A percentile compares a stretch with the other conserved stretches of the same genome.
phyloP scores from a whole-genome alignment of 352 stramenopile genomes.

The Thraustotheca clavata region DNA sequence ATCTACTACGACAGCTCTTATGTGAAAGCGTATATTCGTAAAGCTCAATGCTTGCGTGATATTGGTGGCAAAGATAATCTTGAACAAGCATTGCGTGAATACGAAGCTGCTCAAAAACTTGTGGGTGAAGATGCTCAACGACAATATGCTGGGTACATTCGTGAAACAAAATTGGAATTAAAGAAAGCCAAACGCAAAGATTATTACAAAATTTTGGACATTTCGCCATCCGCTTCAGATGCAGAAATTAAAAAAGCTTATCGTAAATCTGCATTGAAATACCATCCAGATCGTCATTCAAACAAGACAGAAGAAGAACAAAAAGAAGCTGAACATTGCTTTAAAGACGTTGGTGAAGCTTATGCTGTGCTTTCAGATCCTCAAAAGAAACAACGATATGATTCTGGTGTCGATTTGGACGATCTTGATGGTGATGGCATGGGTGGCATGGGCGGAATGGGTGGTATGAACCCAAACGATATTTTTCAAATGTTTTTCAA shows the following conservation, averaged over 20 bases:
- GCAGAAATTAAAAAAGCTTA: conserved; percentile 98
- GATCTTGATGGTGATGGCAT: conserved; percentile 88
- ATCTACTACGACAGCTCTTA: conserved; percentile 90
- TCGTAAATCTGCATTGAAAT: conserved; percentile 89
- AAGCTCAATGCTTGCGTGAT: conserved; percentile 65
- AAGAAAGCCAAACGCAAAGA: conserved; percentile 95
- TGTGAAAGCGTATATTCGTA: conserved; percentile 82
- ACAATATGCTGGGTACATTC: conserved; percentile 74
- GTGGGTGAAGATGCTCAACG: conserved; percentile 68
- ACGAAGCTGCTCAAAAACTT: conserved; percentile 84
- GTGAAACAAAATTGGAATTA: conserved; percentile 84
- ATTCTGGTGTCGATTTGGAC: conserved; percentile 91
- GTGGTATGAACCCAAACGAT: conserved; percentile 70
- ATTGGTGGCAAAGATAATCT: conserved; percentile 82
- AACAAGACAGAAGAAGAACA: conserved; percentile 87
- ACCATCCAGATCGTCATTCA: conserved; percentile 93
- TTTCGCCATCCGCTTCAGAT: conserved; percentile 66
- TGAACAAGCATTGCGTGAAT: conserved; percentile 85
- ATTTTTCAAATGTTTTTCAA: conserved; percentile 88
- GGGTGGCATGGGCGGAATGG: conserved; percentile 61
- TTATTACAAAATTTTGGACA: conserved; percentile 92
- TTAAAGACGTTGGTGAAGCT: conserved; percentile 95
- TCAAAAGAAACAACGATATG: conserved; percentile 91
- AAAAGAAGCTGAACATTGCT: conserved; percentile 85
- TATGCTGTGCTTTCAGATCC: conserved; percentile 94